Evolutionary conservation across 768 basidiomycete species (phyloP).

Genomic region (Mycena kentingensis): DNA sequence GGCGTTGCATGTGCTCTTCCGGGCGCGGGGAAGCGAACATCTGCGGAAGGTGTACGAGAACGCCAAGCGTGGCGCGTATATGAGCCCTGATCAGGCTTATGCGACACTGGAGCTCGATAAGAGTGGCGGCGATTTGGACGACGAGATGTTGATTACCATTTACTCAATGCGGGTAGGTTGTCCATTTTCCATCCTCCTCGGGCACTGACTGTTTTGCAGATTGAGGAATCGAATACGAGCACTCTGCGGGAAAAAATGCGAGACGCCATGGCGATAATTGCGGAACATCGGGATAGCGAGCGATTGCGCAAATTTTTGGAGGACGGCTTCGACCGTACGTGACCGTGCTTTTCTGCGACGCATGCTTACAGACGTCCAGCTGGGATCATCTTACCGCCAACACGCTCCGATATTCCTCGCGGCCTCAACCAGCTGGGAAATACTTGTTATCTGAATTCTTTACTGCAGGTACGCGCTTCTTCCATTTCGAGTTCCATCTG

Average conservation of each 20-base stretch:
- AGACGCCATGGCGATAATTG: conserved; percentile 73
- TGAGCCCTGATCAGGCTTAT: conserved; percentile 75
- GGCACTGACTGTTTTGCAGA: conserved; percentile 39
- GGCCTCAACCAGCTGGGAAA: conserved; percentile 89
- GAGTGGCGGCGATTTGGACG: conserved; percentile 62
- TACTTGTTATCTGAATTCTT: conserved; percentile 84
- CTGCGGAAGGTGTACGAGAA: conserved; percentile 55
- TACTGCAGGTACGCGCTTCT: conserved; percentile 60
- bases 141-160: conserved; percentile 74
- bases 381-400: conserved; percentile 59
- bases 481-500: not conserved
- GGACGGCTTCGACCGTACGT: conserved; percentile 77
- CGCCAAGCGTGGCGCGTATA: conserved; percentile 53
- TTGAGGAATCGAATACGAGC: conserved; percentile 67
- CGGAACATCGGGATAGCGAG: conserved; percentile 72
- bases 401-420: conserved; percentile 70
- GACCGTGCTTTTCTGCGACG: not conserved
- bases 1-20: conserved; percentile 69
- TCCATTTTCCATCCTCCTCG: conserved; percentile 2
- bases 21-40: conserved; percentile 54
- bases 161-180: conserved; percentile 66
- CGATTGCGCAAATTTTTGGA: conserved; percentile 65
- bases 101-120: conserved; percentile 66
- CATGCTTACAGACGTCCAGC: conserved; percentile 45
- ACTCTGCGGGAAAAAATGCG: conserved; percentile 68